A percentile compares a stretch with the other conserved stretches of the same genome.
phyloP scores from a whole-genome alignment of 2,329 filamentous ascomycete genomes.

The Pseudocercospora eumusae region DNA sequence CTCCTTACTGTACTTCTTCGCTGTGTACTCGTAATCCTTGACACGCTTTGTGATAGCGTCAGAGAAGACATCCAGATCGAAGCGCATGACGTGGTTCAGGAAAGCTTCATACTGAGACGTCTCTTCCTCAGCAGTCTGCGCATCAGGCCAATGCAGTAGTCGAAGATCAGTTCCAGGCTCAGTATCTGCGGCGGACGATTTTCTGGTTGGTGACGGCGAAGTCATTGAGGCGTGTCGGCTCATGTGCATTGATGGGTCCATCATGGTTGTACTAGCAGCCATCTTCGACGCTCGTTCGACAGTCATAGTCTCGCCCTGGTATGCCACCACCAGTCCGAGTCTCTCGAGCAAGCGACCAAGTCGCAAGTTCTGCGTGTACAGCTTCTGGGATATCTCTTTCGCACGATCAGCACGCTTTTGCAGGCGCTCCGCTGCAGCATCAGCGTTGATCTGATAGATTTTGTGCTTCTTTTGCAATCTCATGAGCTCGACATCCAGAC shows the following conservation, averaged over 20 bases:
- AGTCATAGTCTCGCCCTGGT: slow-evolving; percentile 67
- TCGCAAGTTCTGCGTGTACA: slow-evolving; percentile 82
- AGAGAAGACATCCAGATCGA: slow-evolving; percentile 80
- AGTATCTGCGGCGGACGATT: slow-evolving; percentile 52
- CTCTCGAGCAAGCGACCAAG: slow-evolving; percentile 81
- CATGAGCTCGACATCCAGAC: slow-evolving; percentile 73
- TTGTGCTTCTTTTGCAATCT: slow-evolving; percentile 67
- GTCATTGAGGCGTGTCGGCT: slow-evolving; percentile 56
- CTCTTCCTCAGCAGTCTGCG: slow-evolving; percentile 65
- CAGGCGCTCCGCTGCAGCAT: slow-evolving; percentile 58
- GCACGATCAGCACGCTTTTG: slow-evolving; percentile 71
- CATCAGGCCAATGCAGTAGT: slow-evolving; percentile 80
- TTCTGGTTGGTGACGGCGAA: slow-evolving; percentile 57
- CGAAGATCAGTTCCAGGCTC: slow-evolving; percentile 59
- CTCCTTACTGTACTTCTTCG: slow-evolving; percentile 90
- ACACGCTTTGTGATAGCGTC: slow-evolving; percentile 86
- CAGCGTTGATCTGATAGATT: slow-evolving; percentile 51
- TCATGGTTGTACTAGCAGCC: slow-evolving; percentile 49
- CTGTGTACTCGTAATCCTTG: slow-evolving; percentile 89
- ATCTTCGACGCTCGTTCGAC: slow-evolving; percentile 71
- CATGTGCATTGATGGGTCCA: slow-evolving; percentile 46
- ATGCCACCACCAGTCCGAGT: slow-evolving; percentile 77
- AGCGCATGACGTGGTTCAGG: slow-evolving; percentile 69
- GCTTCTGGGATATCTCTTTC: slow-evolving; percentile 78
- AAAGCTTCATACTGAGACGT: slow-evolving; percentile 73